phyloP scores from a whole-genome alignment of 2,329 filamentous ascomycete species.

The Aspergillus carbonarius region DNA sequence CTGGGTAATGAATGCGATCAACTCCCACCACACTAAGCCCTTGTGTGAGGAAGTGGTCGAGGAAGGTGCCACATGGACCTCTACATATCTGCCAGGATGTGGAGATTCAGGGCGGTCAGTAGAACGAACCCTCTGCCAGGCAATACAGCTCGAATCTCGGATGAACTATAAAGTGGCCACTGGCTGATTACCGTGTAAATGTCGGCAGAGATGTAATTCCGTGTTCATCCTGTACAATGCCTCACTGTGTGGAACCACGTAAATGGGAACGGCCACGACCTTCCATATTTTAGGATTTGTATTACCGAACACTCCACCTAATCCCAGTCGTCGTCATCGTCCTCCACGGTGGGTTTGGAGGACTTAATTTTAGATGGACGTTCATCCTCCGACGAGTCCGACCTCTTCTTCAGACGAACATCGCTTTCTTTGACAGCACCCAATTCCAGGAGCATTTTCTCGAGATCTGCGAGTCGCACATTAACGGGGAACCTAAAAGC shows the following conservation, averaged over 20 bases:
- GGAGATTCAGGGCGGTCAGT: neutral
- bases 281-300: neutral
- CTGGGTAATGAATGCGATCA: no score
- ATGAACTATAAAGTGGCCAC: neutral
- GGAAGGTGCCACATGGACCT: neutral
- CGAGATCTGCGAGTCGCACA: slow-evolving; percentile 57
- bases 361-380: slow-evolving; percentile 49
- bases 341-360: slow-evolving; percentile 38
- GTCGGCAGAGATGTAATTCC: neutral
- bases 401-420: slow-evolving; percentile 63
- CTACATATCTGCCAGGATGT: neutral
- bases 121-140: neutral
- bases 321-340: slow-evolving; percentile 59
- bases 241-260: neutral
- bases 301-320: slow-evolving; percentile 32
- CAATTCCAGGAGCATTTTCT: slow-evolving; percentile 76
- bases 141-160: neutral
- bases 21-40: neutral
- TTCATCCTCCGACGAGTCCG: slow-evolving; percentile 58
- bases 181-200: neutral
- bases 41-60: neutral
- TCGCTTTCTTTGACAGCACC: slow-evolving; percentile 79
- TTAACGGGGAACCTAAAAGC: neutral
- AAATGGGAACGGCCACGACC: neutral
- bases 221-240: neutral